Conservation (phyloP, 2,329 filamentous ascomycete species). For the Botrytis squamosa region DNA sequence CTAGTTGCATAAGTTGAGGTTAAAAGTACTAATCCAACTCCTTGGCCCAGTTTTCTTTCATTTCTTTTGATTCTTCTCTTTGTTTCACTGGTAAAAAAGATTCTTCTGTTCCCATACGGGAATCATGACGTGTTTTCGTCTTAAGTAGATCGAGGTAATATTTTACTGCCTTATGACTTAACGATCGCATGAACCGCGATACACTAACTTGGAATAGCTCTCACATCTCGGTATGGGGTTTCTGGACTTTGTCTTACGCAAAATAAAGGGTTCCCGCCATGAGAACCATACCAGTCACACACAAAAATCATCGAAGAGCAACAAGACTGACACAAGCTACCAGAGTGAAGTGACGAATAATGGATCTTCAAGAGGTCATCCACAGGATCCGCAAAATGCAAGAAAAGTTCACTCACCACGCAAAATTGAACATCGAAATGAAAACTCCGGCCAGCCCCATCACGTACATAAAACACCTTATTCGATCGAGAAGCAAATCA, state of each 20-base stretch:
- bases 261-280: background rate
- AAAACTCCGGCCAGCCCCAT: background rate
- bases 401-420: background rate
- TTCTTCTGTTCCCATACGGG: background rate
- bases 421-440: background rate
- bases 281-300: background rate
- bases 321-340: background rate
- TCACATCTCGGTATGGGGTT: background rate
- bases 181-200: background rate
- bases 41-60: background rate
- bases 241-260: background rate
- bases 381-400: background rate
- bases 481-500: background rate
- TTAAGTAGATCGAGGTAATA: slow-evolving; percentile 4
- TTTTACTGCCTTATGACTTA: background rate
- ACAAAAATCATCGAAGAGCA: background rate
- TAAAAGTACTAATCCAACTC: background rate
- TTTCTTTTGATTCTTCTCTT: background rate
- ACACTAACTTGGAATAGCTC: background rate
- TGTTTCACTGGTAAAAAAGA: background rate
- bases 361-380: background rate
- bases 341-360: background rate
- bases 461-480: background rate
- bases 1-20: background rate
- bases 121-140: background rate